Conservation (phyloP, 768 basidiomycete species). For the Agrocybe chaxingu region DNA sequence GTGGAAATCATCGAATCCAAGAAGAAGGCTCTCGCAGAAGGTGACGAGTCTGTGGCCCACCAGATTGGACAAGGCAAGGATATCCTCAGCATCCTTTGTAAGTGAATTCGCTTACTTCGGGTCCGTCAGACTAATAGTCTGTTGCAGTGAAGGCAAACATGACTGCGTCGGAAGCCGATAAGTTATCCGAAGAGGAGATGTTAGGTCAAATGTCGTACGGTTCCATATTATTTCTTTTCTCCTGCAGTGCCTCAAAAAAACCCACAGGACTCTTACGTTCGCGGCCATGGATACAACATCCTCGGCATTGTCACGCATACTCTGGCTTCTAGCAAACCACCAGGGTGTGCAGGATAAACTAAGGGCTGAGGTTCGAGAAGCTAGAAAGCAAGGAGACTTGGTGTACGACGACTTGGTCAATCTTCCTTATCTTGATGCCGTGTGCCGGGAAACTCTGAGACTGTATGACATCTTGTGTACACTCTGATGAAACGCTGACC, state of each 20-base stretch:
- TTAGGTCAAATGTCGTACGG: constrained; percentile 33
- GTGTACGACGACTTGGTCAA: constrained; percentile 33
- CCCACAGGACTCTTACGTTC: constrained; percentile 17
- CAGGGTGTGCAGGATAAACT: constrained; percentile 20
- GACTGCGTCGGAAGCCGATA: constrained; percentile 26
- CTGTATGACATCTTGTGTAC: constrained; percentile 20
- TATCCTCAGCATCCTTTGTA: constrained; percentile 46
- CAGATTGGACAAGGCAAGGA: constrained; percentile 36
- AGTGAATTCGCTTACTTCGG: constrained; percentile 8
- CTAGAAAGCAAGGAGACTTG: constrained; percentile 19
- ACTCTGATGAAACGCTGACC: neutral
- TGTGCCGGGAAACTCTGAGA: constrained; percentile 35
- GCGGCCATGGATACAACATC: constrained; percentile 24
- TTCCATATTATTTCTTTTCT: neutral
- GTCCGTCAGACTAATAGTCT: neutral
- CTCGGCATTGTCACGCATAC: constrained; percentile 14
- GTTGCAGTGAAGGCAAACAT: constrained; percentile 36
- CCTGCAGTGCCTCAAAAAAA: neutral
- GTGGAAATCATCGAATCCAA: constrained; percentile 32
- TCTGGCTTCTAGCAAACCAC: constrained; percentile 14
- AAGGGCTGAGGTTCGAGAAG: constrained; percentile 20
- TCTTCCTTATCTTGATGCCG: constrained; percentile 34
- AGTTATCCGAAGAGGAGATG: constrained; percentile 32
- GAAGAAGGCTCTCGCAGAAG: constrained; percentile 29
- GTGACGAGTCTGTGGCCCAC: constrained; percentile 27